Base-by-base conservation (phyloP, 495 filamentous ascomycete species). In the Aspergillus asperescens region DNA sequence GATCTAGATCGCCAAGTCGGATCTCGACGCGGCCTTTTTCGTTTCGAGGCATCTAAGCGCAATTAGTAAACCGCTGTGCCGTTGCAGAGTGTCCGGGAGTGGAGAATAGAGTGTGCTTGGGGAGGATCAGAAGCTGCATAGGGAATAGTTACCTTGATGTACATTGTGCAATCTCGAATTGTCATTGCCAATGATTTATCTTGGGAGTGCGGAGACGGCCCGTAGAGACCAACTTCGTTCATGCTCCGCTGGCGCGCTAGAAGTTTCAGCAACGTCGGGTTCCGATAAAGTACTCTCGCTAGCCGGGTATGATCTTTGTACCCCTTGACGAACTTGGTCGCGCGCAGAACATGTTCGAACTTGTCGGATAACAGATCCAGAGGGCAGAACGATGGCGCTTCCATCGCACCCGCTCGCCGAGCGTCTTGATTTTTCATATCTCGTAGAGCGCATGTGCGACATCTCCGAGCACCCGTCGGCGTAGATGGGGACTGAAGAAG, bases 141-240 rank as follows among this genome's bases (percentile, higher is more conserved):
- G 13, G 49, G 16, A 5, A 7, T 51, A 48, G 38, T 19, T 58
- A 89, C 77, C 70, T 80, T 82, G 41, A 95, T 64, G 63, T 87
- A 96, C 52, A 93, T 76, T 0, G 88, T 90, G 65, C 90, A 91
- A 68, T 98, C 92, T 42, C 92, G 71, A 44, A 96, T 58, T 19
- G 91, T 95, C 91, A 96, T 96, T 13, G 88, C 88, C 18, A 77
- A 59, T 1, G 68, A 74, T 41, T 66, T 66, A 38, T 64, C 70
- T 35, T 49, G 48, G 40, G 70, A 71, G 23, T 60, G 55, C 4
- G 59, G 32, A 10, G 58, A 48, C 4, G 65, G 70, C 2, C 73
- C 73, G 29, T 60, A 50, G 32, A 74, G 44, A 0, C 74, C 74
- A 7, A 77, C 74, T 19, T 72, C 59, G 1, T 51, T 58, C 39